These are phyloP conservation scores for Murraya paniculata DNA, from an alignment of 345 rosid genomes.

Conservation along the genomic window DNA sequence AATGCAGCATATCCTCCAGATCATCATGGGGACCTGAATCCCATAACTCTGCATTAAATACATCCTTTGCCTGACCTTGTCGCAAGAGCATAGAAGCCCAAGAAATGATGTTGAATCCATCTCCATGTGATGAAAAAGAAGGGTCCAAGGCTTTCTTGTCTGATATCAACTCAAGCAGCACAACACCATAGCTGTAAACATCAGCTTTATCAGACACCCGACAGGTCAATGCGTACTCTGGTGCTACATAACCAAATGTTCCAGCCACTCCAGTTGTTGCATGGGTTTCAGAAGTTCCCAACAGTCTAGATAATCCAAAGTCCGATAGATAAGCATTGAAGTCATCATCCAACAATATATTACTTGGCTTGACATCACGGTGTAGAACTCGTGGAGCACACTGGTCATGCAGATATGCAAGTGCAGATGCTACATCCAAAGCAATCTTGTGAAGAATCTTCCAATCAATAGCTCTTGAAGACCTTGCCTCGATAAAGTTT, in stretches of 20 bases:
- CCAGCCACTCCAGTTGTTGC: conserved; percentile 35
- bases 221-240: conserved; percentile 36
- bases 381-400: conserved; percentile 34
- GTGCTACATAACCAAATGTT: conserved; percentile 34
- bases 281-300: conserved; percentile 38
- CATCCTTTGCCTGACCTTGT: conserved; percentile 31
- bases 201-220: conserved; percentile 36
- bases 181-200: conserved; percentile 41
- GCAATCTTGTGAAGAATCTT: conserved; percentile 41
- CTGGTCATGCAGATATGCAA: conserved; percentile 32
- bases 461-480: conserved; percentile 21
- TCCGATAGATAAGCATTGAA: conserved; percentile 37
- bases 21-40: conserved; percentile 30
- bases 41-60: conserved; percentile 32
- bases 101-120: conserved; percentile 37
- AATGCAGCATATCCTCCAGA: conserved; percentile 31
- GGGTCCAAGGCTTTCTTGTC: conserved; percentile 38
- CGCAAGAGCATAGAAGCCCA: conserved; percentile 36
- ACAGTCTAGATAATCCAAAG: conserved; percentile 35
- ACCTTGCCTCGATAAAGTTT: conserved; percentile 31
- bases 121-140: conserved; percentile 32
- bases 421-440: conserved; percentile 31
- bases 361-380: conserved; percentile 41
- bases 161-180: conserved; percentile 39
- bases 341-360: conserved; percentile 33